phyloP scores from a whole-genome alignment of 2,329 filamentous ascomycete species.

The Ophiostoma sp. region DNA sequence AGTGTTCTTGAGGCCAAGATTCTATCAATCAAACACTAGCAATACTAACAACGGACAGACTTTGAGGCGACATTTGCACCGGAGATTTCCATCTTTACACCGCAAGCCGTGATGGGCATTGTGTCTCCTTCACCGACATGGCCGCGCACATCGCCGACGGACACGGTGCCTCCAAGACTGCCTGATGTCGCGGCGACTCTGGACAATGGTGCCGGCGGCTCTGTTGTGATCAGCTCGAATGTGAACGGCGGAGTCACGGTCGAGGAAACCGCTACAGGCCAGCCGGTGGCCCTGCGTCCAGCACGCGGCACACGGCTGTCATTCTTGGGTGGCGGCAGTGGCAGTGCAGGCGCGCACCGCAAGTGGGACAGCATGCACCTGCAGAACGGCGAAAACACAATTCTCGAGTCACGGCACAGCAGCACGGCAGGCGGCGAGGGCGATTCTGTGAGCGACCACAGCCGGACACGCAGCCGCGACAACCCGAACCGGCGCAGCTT shows the following conservation, averaged over 20 bases:
- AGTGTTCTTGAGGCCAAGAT: conserved; percentile 35
- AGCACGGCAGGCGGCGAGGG: conserved; percentile 29
- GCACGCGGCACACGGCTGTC: conserved; percentile 51
- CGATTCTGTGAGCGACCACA: conserved; percentile 31
- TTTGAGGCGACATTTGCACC: conserved; percentile 60
- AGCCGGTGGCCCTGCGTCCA: conserved; percentile 48
- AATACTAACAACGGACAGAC: conserved; percentile 37
- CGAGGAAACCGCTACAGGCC: conserved; percentile 48
- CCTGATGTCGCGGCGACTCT: conserved; percentile 36
- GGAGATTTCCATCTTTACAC: conserved; percentile 59
- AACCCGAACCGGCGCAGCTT: conserved; percentile 39
- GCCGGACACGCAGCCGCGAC: conserved; percentile 32
- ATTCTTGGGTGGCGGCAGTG: conserved; percentile 48
- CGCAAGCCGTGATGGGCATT: conserved; percentile 39
- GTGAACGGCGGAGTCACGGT: conserved; percentile 2
- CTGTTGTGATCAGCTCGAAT: conserved; percentile 19
- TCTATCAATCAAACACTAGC: background rate
- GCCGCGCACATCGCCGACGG: conserved; percentile 45
- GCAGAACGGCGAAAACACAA: conserved; percentile 2
- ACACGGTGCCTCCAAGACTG: conserved; percentile 32
- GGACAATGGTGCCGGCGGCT: conserved; percentile 30
- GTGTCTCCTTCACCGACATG: conserved; percentile 41
- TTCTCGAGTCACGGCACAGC: conserved; percentile 22
- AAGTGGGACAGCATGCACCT: conserved; percentile 25
- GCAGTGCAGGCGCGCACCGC: conserved; percentile 29